Evolutionary conservation across 1,139 yeast species (phyloP).

Genomic region (Yamadazyma blattariae): DNA sequence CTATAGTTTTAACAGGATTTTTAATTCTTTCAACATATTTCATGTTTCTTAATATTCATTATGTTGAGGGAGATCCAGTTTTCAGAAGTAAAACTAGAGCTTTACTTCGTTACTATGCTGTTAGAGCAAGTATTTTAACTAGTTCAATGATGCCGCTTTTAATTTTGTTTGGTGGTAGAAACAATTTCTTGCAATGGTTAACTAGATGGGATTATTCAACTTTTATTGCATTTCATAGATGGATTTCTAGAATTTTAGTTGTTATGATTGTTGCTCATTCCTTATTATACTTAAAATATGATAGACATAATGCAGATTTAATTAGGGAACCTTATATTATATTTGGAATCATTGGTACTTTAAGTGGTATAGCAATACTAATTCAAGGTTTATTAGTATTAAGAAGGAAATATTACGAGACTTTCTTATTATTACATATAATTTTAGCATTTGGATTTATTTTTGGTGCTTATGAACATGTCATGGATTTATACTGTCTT

Average conservation of each 20-base stretch:
- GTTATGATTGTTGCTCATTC: constrained; percentile 39
- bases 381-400: constrained; percentile 49
- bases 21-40: constrained; percentile 43
- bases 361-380: constrained; percentile 35
- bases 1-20: constrained; percentile 47
- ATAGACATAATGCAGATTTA: constrained; percentile 4
- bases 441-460: constrained; percentile 53
- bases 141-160: constrained; percentile 52
- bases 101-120: constrained; percentile 41
- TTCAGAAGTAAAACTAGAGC: constrained; percentile 16
- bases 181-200: constrained; percentile 51
- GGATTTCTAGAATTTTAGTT: constrained; percentile 53
- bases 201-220: constrained; percentile 64
- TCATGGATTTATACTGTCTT: constrained; percentile 44
- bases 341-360: constrained; percentile 50
- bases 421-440: constrained; percentile 61
- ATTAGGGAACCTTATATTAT: constrained; percentile 24
- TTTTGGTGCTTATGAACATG: constrained; percentile 61
- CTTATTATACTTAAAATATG: constrained; percentile 25
- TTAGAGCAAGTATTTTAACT: constrained; percentile 57
- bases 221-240: constrained; percentile 56
- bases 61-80: constrained; percentile 27
- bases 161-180: constrained; percentile 60
- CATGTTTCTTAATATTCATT: constrained; percentile 19
- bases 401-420: constrained; percentile 60